These are phyloP conservation scores for Cladobotryum mycophilum DNA, from an alignment of 2,329 filamentous ascomycete species.

Conservation along the genomic window DNA sequence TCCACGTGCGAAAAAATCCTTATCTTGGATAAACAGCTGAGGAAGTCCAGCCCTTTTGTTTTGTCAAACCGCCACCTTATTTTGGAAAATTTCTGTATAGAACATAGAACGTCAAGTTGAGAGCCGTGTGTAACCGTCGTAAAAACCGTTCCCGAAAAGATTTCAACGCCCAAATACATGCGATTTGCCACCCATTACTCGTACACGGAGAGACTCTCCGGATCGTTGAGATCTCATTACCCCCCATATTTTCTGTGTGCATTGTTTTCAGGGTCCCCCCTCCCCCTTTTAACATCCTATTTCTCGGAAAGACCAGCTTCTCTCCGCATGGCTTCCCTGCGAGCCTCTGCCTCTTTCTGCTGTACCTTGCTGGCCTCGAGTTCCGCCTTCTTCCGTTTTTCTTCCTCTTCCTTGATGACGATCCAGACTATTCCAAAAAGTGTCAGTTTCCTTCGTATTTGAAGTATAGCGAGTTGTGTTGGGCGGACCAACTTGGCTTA, in stretches of 20 bases:
- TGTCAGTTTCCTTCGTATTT: conserved; percentile 11
- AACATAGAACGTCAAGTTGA: no score
- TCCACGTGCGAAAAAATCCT: no score
- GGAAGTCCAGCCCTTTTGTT: no score
- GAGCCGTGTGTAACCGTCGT: no score
- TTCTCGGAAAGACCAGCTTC: conserved; percentile 39
- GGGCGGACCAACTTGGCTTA: conserved; percentile 68
- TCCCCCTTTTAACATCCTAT: conserved; percentile 14
- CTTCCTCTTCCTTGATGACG: conserved; percentile 44
- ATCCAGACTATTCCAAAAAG: conserved; percentile 38
- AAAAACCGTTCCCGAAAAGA: no score
- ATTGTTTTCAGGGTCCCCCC: background rate
- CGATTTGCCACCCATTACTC: background rate
- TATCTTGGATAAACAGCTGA: no score
- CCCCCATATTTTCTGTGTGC: background rate
- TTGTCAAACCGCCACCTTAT: no score
- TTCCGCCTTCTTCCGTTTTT: conserved; percentile 33
- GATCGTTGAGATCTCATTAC: no score
- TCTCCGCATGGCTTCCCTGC: conserved; percentile 43
- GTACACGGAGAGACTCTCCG: background rate
- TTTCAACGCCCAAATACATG: no score
- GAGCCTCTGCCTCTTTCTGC: conserved; percentile 36
- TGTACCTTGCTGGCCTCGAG: conserved; percentile 29
- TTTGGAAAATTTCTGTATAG: no score
- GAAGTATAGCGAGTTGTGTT: background rate